Conservation (phyloP, 2,329 filamentous ascomycete genomes). For the Escovopsis weberi region DNA sequence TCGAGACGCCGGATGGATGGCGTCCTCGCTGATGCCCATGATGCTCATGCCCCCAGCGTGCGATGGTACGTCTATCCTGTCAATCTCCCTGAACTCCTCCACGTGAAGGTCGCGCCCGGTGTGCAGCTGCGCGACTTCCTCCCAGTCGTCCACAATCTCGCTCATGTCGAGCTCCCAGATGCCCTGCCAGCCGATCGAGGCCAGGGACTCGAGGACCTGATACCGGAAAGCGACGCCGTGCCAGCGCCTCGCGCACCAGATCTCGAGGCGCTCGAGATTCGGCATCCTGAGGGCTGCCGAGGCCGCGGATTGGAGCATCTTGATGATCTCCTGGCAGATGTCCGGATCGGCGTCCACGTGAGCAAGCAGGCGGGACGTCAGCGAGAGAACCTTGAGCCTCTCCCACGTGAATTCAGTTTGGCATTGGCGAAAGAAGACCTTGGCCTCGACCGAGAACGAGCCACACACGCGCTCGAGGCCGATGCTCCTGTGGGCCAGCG, state of each 20-base stretch:
- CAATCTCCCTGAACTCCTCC: neutral
- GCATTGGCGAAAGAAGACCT: neutral
- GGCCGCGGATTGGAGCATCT: neutral
- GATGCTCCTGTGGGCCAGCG: neutral
- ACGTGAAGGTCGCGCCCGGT: neutral
- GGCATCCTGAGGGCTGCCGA: neutral
- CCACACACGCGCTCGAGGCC: neutral
- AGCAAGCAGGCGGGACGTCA: neutral
- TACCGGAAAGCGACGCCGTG: neutral
- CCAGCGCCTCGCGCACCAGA: neutral
- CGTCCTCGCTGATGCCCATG: neutral
- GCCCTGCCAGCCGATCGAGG: neutral
- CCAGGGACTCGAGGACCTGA: neutral
- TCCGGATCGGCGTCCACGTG: no score
- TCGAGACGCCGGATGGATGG: neutral
- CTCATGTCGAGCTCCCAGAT: neutral
- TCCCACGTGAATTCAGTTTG: neutral
- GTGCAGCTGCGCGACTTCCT: neutral
- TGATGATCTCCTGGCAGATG: neutral
- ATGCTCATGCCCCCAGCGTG: neutral
- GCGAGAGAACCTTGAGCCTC: neutral
- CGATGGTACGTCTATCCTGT: neutral
- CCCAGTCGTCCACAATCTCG: neutral
- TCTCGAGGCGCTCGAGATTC: neutral
- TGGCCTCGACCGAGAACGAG: neutral